Evolutionary conservation across 1,139 yeast genomes (phyloP), one percentile per base, ranked within the genome.

Genomic region (Saccharomyces hybrid): DNA sequence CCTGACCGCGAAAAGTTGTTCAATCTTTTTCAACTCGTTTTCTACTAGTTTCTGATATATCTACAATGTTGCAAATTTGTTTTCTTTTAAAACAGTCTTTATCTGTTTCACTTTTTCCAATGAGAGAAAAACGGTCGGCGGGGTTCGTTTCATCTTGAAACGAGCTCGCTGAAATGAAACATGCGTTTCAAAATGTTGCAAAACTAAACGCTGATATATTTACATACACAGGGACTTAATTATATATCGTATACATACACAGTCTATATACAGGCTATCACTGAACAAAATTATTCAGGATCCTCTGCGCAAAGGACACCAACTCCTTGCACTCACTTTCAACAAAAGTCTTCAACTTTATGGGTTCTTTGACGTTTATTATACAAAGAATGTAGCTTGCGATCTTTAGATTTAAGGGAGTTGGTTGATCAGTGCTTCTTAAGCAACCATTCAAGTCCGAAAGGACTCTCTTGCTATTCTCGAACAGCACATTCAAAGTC

Each of bases 321-420:
- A 38, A 9, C 7, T 47, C 49, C 7, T 47, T 31, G 8, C 26
- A 28, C 28, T 48, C 44, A 8, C 7, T 20, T 20, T 38, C 42
- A 11, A 48, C 44, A 28, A 48, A 48, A 2, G 8, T 11, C 50
- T 31, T 48, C 11, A 48, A 7, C 23, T 25, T 11, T 42, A 16
- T 41, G 5, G 44, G 20, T 8, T 52, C 50, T 11, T 52, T 53
- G 25, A 54, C 34, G 23, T 50, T 50, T n/a, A 48, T 42, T 13
- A 59, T 51, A 48, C 58, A 49, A 13, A 52, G 30, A 49, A 57
- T 42, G 52, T 59, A 59, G 54, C 62, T 58, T 30, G 59, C 59
- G 26, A 59, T 44, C 28, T 56, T 57, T 20, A 59, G 52, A 25
- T 58, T 54, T 8, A 56, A 52, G 44, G 51, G 51, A 44, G 50